phyloP scores from a whole-genome alignment of 306 rosid genomes.

The Trifolium subterraneum region DNA sequence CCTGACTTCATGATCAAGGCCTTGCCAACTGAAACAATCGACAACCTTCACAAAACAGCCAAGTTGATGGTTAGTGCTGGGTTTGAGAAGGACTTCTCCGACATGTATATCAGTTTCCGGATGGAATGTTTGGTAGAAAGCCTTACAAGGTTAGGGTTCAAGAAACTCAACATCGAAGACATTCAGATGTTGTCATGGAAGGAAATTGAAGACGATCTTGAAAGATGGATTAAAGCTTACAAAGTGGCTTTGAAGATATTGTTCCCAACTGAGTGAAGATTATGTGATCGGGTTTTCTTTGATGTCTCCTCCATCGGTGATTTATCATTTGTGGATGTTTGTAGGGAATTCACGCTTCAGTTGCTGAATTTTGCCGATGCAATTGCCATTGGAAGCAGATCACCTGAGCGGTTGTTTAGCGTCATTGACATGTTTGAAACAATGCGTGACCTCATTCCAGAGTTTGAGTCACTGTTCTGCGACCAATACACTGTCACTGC shows the following conservation, averaged over 20 bases:
- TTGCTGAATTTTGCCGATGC: conserved; percentile 67
- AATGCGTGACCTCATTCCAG: conserved; percentile 61
- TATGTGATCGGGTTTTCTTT: conserved; percentile 73
- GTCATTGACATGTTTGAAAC: conserved; percentile 63
- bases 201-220: neutral
- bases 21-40: conserved; percentile 58
- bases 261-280: conserved; percentile 77
- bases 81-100: conserved; percentile 62
- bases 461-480: conserved; percentile 45
- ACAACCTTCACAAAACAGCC: conserved; percentile 67
- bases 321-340: conserved; percentile 81
- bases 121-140: neutral
- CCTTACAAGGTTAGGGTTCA: neutral
- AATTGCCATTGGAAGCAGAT: conserved; percentile 56
- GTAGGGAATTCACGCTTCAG: conserved; percentile 75
- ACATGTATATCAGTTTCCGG: conserved; percentile 49
- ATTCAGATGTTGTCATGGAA: conserved; percentile 20
- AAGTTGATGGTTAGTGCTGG: conserved; percentile 67
- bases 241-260: conserved; percentile 76
- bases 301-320: conserved; percentile 75
- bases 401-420: conserved; percentile 53
- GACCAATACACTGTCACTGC: neutral
- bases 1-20: conserved; percentile 62
- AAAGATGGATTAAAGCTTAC: conserved; percentile 72
- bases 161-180: neutral